A percentile compares a stretch with the other conserved stretches of the same genome.
Conservation (phyloP, 306 rosid species). For the Pachyrhizus erosus region DNA sequence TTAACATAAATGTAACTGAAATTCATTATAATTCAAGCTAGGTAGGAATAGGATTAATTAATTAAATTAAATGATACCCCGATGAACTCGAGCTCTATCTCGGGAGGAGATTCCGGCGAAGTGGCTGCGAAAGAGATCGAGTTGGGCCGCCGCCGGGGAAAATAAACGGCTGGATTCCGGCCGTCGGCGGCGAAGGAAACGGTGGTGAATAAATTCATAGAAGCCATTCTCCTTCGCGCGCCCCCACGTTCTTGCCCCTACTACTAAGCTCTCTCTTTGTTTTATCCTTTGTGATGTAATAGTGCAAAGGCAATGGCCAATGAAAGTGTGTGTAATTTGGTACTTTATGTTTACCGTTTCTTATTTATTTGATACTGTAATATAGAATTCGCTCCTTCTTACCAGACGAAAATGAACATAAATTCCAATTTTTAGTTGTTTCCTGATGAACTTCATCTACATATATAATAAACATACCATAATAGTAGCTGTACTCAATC, state of each 20-base stretch:
- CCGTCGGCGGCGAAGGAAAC: conserved; percentile 38
- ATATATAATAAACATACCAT: no score
- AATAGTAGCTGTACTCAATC: no score
- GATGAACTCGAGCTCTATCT: conserved; percentile 80
- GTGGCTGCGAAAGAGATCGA: conserved; percentile 43
- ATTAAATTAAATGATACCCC: conserved; percentile 52
- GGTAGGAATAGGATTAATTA: background rate
- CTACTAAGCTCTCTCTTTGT: background rate
- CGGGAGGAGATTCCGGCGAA: conserved; percentile 48
- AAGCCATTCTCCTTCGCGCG: conserved; percentile 56
- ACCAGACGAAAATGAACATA: background rate
- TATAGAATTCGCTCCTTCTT: background rate
- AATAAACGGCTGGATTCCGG: background rate
- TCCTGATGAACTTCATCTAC: no score
- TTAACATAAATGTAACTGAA: background rate
- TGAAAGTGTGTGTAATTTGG: background rate
- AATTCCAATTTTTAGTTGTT: background rate
- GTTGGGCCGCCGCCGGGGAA: conserved; percentile 40
- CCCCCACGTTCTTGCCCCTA: no score
- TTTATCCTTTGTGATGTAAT: background rate
- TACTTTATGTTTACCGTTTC: background rate
- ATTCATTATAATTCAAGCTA: background rate
- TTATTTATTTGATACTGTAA: background rate
- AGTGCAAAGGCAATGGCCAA: background rate
- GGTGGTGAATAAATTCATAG: conserved; percentile 52